These are phyloP conservation scores for Xylaria sp. DNA, from an alignment of 2,329 filamentous ascomycete genomes.

Conservation along the genomic window DNA sequence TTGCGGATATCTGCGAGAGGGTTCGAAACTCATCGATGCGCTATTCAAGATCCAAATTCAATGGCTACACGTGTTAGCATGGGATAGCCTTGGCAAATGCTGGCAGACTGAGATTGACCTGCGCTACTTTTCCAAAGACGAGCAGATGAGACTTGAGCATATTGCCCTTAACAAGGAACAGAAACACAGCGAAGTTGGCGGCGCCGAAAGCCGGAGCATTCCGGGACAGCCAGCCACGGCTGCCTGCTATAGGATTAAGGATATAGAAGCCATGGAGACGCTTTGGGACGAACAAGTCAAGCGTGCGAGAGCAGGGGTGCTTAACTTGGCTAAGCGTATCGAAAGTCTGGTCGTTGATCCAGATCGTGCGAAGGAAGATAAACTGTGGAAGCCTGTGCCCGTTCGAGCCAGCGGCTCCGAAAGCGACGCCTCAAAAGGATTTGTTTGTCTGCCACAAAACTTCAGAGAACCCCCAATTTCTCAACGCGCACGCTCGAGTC, in stretches of 20 bases:
- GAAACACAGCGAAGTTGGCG: not conserved
- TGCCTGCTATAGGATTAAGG: constrained; percentile 27
- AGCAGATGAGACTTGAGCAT: constrained; percentile 21
- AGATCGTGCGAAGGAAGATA: constrained; percentile 32
- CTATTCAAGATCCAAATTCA: constrained; percentile 51
- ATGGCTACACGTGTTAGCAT: constrained; percentile 51
- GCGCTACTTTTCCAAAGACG: constrained; percentile 35
- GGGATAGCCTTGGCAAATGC: constrained; percentile 34
- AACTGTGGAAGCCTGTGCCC: constrained; percentile 36
- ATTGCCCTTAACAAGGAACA: not conserved
- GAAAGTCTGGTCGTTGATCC: constrained; percentile 38
- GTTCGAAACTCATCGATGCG: constrained; percentile 46
- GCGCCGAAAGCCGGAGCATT: not conserved
- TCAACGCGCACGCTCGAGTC: not conserved
- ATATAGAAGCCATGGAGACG: constrained; percentile 30
- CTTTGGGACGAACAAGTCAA: constrained; percentile 21
- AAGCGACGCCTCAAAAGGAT: not conserved
- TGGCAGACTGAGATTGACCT: constrained; percentile 41
- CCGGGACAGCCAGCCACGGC: not conserved
- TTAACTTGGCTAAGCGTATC: constrained; percentile 40
- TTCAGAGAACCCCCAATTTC: constrained; percentile 18
- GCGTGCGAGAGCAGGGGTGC: constrained; percentile 13
- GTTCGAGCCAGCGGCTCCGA: not conserved
- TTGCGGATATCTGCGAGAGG: constrained; percentile 49
- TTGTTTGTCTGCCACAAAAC: constrained; percentile 17